phyloP scores from a whole-genome alignment of 2,329 filamentous ascomycete genomes.

The Aspergillus candidus region DNA sequence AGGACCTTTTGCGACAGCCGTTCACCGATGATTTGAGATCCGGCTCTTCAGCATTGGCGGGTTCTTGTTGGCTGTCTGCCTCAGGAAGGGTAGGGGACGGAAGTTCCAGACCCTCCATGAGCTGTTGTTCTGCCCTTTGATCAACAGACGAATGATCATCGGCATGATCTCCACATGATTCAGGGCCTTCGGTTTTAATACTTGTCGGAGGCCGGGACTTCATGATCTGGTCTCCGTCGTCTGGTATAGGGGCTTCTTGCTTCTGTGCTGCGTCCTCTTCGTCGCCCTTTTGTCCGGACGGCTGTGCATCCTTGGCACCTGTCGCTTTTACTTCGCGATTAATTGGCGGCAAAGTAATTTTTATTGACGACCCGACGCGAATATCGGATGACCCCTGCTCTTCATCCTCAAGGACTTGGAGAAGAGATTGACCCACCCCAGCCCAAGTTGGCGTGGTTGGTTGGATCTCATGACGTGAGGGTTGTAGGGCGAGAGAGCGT shows the following conservation, averaged over 20 bases:
- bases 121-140: slow-evolving; percentile 31
- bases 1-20: slow-evolving; percentile 54
- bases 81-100: slow-evolving; percentile 22
- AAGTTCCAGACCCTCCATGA: slow-evolving; percentile 32
- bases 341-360: slow-evolving; percentile 35
- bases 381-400: slow-evolving; percentile 24
- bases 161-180: slow-evolving; percentile 12
- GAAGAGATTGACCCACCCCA: slow-evolving; percentile 44
- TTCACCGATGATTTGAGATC: slow-evolving; percentile 33
- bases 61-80: slow-evolving; percentile 15
- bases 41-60: slow-evolving; percentile 20
- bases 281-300: slow-evolving; percentile 8
- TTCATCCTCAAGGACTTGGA: slow-evolving; percentile 40
- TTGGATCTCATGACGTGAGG: slow-evolving; percentile 36
- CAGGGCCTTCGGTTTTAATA: slow-evolving; percentile 10
- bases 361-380: slow-evolving; percentile 37
- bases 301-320: slow-evolving; percentile 11
- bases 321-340: slow-evolving; percentile 19
- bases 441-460: slow-evolving; percentile 39
- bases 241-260: slow-evolving; percentile 14
- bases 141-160: slow-evolving; percentile 33
- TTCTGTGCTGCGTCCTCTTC: slow-evolving; percentile 5
- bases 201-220: slow-evolving; percentile 5
- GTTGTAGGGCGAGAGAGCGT: slow-evolving; percentile 31
- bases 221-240: slow-evolving; percentile 9